These are phyloP conservation scores for Penicillium frequentans DNA, from an alignment of 2,329 filamentous ascomycete species.

Conservation along the genomic window DNA sequence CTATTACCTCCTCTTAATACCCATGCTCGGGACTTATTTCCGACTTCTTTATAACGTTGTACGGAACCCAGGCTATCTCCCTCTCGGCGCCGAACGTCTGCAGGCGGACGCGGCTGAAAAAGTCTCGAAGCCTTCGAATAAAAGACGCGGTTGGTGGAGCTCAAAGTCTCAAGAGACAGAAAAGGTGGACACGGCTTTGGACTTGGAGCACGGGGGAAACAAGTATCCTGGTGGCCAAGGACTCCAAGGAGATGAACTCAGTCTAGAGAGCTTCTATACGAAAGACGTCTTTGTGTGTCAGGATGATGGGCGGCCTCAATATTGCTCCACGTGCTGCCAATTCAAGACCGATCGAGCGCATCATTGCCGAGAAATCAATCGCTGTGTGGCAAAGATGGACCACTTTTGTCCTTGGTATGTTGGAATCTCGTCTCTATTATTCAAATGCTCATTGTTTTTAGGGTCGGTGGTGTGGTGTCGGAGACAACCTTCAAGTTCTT, in stretches of 20 bases:
- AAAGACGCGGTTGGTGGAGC: slow-evolving; percentile 23
- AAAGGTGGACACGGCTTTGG: slow-evolving; percentile 23
- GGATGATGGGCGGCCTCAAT: slow-evolving; percentile 76
- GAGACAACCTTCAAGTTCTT: slow-evolving; percentile 92
- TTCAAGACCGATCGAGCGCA: slow-evolving; percentile 89
- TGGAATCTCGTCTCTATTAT: not conserved
- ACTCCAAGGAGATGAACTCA: slow-evolving; percentile 59
- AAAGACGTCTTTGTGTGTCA: slow-evolving; percentile 85
- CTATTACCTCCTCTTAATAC: slow-evolving; percentile 70
- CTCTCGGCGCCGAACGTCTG: slow-evolving; percentile 55
- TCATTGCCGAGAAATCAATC: slow-evolving; percentile 77
- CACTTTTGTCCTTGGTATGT: slow-evolving; percentile 83
- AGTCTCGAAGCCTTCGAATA: slow-evolving; percentile 15
- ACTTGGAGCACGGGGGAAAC: slow-evolving; percentile 29
- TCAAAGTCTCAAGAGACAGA: slow-evolving; percentile 24
- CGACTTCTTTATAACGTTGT: slow-evolving; percentile 69
- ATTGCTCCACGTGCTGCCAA: slow-evolving; percentile 79
- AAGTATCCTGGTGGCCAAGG: slow-evolving; percentile 24
- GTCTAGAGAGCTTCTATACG: slow-evolving; percentile 74
- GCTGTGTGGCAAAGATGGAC: slow-evolving; percentile 88
- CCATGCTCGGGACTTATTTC: slow-evolving; percentile 67
- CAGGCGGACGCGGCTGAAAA: slow-evolving; percentile 24
- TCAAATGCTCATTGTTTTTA: slow-evolving; percentile 24
- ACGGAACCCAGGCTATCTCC: slow-evolving; percentile 71
- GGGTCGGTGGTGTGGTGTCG: slow-evolving; percentile 89